These are phyloP conservation scores for Xerocomus cyaneibrunnescens DNA, from an alignment of 1,284 basidiomycete species.

Conservation along the genomic window DNA sequence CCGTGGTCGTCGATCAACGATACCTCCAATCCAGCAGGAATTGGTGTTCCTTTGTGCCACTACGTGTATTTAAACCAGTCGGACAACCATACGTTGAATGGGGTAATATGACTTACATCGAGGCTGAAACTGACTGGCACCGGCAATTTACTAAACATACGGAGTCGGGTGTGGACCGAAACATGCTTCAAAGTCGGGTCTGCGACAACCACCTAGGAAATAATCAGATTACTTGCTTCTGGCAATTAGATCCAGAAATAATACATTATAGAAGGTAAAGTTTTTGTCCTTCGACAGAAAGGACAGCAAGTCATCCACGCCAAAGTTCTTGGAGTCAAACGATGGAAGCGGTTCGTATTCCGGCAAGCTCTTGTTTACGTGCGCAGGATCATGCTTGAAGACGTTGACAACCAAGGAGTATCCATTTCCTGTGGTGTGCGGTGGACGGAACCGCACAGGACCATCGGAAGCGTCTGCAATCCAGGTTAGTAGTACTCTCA, in stretches of 20 bases:
- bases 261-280: slow-evolving; percentile 13
- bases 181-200: slow-evolving; percentile 15
- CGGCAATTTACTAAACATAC: neutral
- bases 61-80: neutral
- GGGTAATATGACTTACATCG: neutral
- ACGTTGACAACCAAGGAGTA: slow-evolving; percentile 15
- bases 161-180: slow-evolving; percentile 9
- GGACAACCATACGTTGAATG: neutral
- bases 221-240: neutral
- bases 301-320: neutral
- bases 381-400: neutral
- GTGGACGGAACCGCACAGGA: slow-evolving; percentile 10
- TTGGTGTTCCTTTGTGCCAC: slow-evolving; percentile 5
- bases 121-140: slow-evolving; percentile 3
- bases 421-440: neutral
- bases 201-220: slow-evolving; percentile 9
- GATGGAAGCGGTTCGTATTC: slow-evolving; percentile 1
- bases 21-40: slow-evolving; percentile 1
- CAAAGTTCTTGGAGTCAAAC: neutral
- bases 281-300: slow-evolving; percentile 5
- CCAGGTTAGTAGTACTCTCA: neutral
- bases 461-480: slow-evolving; percentile 4
- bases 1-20: slow-evolving; percentile 11
- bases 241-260: neutral
- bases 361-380: neutral